Conservation (phyloP, 1,284 basidiomycete species). For the Ganoderma sinense region DNA sequence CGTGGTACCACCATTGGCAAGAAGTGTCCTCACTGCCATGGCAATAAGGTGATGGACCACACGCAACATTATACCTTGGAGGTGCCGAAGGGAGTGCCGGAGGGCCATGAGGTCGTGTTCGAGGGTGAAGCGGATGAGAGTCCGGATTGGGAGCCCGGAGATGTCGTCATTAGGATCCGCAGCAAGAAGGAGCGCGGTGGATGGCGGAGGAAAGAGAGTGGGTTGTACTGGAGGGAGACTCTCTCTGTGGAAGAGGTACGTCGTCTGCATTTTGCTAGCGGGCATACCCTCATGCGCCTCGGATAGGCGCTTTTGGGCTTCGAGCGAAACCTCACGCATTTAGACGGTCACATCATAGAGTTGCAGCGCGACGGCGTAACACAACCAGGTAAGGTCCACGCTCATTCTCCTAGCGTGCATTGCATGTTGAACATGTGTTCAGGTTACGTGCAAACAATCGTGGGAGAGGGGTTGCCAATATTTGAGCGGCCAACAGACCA, state of each 20-base stretch:
- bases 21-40: conserved; percentile 84
- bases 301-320: conserved; percentile 81
- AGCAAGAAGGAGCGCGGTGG: conserved; percentile 79
- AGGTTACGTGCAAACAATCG: conserved; percentile 87
- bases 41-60: conserved; percentile 85
- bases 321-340: conserved; percentile 85
- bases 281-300: conserved; percentile 12
- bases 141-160: conserved; percentile 92
- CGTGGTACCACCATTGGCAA: conserved; percentile 81
- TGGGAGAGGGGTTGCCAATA: conserved; percentile 90
- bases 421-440: conserved; percentile 7
- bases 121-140: conserved; percentile 94
- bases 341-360: conserved; percentile 86
- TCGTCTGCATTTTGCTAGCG: conserved; percentile 3
- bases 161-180: conserved; percentile 85
- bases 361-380: conserved; percentile 82
- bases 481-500: conserved; percentile 61
- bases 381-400: conserved; percentile 74
- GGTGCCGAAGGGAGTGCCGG: conserved; percentile 87
- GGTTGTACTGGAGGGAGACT: conserved; percentile 89
- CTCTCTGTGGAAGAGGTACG: conserved; percentile 89
- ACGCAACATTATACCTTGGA: conserved; percentile 84
- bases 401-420: neutral
- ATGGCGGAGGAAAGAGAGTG: conserved; percentile 88
- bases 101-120: conserved; percentile 91